Evolutionary conservation across 345 rosid species (phyloP).

Genomic region (Brassica incana): DNA sequence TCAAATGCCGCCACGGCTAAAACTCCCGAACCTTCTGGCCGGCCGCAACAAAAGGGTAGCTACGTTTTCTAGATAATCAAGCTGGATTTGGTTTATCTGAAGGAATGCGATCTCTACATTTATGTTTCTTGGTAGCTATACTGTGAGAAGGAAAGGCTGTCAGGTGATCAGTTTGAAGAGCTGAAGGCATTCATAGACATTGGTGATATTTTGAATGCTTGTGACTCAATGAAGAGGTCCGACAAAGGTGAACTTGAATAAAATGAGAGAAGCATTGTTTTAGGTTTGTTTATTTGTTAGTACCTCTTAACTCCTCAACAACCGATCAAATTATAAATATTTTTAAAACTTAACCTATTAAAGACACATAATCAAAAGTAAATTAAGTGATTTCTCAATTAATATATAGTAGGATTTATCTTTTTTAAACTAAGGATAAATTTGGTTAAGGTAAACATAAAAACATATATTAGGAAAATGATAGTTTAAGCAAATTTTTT

Average conservation of each 20-base stretch:
- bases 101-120: background rate
- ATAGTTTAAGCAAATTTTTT: too few relatives aligned
- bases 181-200: conserved; percentile 73
- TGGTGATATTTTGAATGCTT: conserved; percentile 89
- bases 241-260: conserved; percentile 65
- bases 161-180: conserved; percentile 67
- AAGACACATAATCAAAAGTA: too few relatives aligned
- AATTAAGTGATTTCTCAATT: too few relatives aligned
- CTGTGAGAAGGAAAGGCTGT: conserved; percentile 84
- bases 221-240: conserved; percentile 84
- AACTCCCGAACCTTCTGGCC: conserved; percentile 36
- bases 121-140: conserved; percentile 52
- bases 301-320: too few relatives aligned
- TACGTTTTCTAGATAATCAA: background rate
- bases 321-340: too few relatives aligned
- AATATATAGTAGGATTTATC: too few relatives aligned
- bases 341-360: too few relatives aligned
- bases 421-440: too few relatives aligned
- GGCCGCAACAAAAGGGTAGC: conserved; percentile 56
- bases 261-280: background rate
- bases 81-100: background rate
- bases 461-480: too few relatives aligned
- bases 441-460: too few relatives aligned
- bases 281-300: background rate
- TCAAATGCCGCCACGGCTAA: conserved; percentile 38